Evolutionary conservation across 2,329 filamentous ascomycete species (phyloP).

Genomic region (Fusarium pilosicola): DNA sequence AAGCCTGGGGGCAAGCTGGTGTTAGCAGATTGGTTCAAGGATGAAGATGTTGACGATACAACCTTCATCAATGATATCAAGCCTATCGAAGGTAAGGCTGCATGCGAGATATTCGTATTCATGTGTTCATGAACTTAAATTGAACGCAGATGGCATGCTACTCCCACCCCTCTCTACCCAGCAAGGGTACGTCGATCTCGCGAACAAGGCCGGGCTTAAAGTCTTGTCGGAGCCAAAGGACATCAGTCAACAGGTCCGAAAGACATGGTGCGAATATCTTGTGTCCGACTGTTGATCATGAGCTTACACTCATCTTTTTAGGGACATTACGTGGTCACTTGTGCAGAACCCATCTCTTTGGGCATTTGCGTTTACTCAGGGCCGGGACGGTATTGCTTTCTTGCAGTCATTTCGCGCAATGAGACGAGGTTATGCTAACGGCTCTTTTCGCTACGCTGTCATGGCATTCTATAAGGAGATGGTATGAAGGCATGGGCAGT

Average conservation of each 20-base stretch:
- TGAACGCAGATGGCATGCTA: conserved; percentile 64
- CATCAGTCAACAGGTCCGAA: conserved; percentile 66
- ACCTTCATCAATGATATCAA: conserved; percentile 63
- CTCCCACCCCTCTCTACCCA: conserved; percentile 66
- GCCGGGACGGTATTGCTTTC: conserved; percentile 68
- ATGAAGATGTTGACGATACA: conserved; percentile 55
- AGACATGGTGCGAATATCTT: conserved; percentile 62
- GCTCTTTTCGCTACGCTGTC: conserved; percentile 67
- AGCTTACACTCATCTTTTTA: conserved; percentile 39
- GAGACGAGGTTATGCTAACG: conserved; percentile 68
- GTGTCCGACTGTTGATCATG: not conserved
- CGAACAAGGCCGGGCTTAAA: conserved; percentile 59
- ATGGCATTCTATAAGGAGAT: conserved; percentile 63
- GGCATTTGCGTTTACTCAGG: conserved; percentile 69
- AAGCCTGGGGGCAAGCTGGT: conserved; percentile 62
- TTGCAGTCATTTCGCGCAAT: conserved; percentile 70
- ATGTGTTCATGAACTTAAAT: not conserved
- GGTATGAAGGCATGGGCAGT: not conserved
- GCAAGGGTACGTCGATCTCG: conserved; percentile 62
- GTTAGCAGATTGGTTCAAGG: conserved; percentile 71
- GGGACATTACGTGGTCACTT: conserved; percentile 71
- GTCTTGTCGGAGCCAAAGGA: conserved; percentile 61
- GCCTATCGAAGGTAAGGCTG: conserved; percentile 63
- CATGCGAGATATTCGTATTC: not conserved
- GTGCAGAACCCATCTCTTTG: conserved; percentile 69